Conservation (phyloP, 176 grass and related monocot genomes). For the Oropetium thomaeum region DNA sequence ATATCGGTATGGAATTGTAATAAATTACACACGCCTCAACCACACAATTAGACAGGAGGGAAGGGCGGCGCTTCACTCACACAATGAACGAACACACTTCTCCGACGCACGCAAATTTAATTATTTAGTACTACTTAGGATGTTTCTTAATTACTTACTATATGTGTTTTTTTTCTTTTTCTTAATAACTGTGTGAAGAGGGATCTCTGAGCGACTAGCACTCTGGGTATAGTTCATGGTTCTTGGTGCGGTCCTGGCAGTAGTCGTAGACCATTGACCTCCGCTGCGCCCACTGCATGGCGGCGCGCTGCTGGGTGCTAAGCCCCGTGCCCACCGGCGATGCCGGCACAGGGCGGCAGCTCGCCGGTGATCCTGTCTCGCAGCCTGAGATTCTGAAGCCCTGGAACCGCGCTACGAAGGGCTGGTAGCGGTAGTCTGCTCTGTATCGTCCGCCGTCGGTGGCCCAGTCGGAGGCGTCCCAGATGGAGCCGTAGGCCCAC, state of each 20-base stretch:
- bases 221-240: constrained; percentile 60
- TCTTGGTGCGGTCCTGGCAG: constrained; percentile 60
- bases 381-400: constrained; percentile 56
- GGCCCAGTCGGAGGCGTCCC: constrained; percentile 89
- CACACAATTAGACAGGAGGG: neutral
- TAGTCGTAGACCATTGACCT: constrained; percentile 70
- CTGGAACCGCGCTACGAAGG: constrained; percentile 44
- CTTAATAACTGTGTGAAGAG: too few species aligned
- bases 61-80: neutral
- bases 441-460: constrained; percentile 64
- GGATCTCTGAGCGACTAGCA: constrained; percentile 41
- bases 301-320: constrained; percentile 46
- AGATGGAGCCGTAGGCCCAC: constrained; percentile 82
- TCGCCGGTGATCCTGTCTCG: constrained; percentile 11
- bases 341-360: constrained; percentile 43
- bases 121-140: too few species aligned
- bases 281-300: constrained; percentile 77
- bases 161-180: too few species aligned
- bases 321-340: constrained; percentile 34
- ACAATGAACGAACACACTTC: too few species aligned
- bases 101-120: too few species aligned
- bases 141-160: too few species aligned
- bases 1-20: too few species aligned
- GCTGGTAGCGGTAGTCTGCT: constrained; percentile 74
- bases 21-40: constrained; percentile 18